Conservation (phyloP, 345 rosid genomes). For the Gossypium rotundifolium region DNA sequence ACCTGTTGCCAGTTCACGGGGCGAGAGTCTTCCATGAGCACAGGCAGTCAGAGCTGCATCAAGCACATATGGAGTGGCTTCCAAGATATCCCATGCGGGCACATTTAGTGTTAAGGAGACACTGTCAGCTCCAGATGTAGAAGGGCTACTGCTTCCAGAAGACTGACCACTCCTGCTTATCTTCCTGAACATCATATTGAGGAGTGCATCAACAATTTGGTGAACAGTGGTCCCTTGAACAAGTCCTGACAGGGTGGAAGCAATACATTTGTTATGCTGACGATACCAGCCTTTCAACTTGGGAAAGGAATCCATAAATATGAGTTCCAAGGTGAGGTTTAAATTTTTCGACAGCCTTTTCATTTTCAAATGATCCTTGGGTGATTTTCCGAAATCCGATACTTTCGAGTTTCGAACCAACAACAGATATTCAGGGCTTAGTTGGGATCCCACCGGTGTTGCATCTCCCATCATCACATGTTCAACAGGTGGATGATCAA, state of each 20-base stretch:
- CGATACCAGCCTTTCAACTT: constrained; percentile 73
- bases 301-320: constrained; percentile 83
- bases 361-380: constrained; percentile 45
- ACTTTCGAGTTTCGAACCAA: constrained; percentile 71
- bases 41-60: constrained; percentile 92
- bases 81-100: constrained; percentile 95
- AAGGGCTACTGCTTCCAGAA: constrained; percentile 76
- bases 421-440: constrained; percentile 73
- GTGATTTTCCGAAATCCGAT: constrained; percentile 52
- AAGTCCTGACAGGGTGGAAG: constrained; percentile 74
- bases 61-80: constrained; percentile 78
- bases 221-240: constrained; percentile 71
- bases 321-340: constrained; percentile 39
- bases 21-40: constrained; percentile 84
- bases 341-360: constrained; percentile 49
- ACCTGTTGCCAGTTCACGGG: constrained; percentile 99
- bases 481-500: constrained; percentile 74
- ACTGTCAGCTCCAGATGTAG: constrained; percentile 63
- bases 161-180: constrained; percentile 51
- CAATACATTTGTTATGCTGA: constrained; percentile 81
- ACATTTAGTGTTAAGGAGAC: constrained; percentile 50
- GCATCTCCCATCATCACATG: constrained; percentile 65
- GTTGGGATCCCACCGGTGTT: constrained; percentile 53
- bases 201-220: constrained; percentile 79
- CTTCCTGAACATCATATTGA: constrained; percentile 76